A percentile compares a stretch with the other conserved stretches of the same genome.
Evolutionary conservation across 176 grass and related monocot species (phyloP).

Genomic region (Echinochloa phyllopogon): DNA sequence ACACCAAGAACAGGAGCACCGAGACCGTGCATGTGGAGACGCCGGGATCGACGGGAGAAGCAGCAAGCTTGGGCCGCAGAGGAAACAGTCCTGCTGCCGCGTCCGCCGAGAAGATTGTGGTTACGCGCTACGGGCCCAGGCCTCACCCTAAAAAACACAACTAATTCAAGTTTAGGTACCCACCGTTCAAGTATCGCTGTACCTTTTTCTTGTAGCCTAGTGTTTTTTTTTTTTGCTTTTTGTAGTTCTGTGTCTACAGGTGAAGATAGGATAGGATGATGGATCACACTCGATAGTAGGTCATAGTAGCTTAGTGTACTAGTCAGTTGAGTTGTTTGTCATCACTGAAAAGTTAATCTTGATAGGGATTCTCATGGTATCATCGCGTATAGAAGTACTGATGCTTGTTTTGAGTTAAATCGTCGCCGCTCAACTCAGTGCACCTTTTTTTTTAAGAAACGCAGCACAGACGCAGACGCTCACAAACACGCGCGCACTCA

Average conservation of each 20-base stretch:
- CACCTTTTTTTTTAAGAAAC: too few relatives aligned
- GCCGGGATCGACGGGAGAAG: neutral
- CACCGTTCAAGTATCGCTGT: slow-evolving; percentile 3
- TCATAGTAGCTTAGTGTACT: slow-evolving; percentile 26
- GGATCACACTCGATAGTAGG: slow-evolving; percentile 19
- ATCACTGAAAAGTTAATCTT: slow-evolving; percentile 22
- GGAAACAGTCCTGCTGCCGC: neutral
- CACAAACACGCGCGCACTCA: too few relatives aligned
- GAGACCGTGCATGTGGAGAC: slow-evolving; percentile 11
- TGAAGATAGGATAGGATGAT: slow-evolving; percentile 22
- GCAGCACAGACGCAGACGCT: too few relatives aligned
- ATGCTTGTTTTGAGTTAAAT: neutral
- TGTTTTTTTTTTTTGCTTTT: neutral
- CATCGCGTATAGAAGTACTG: neutral
- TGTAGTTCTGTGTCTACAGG: slow-evolving; percentile 27
- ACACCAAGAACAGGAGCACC: slow-evolving; percentile 9
- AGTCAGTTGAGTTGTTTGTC: slow-evolving; percentile 8
- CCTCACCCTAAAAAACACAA: slow-evolving; percentile 79
- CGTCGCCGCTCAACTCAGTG: too few relatives aligned
- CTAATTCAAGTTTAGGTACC: slow-evolving; percentile 35
- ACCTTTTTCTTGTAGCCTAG: slow-evolving; percentile 41
- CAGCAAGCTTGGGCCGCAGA: neutral
- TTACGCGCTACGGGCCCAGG: slow-evolving; percentile 44
- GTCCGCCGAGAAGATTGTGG: slow-evolving; percentile 26
- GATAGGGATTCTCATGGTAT: neutral